Evolutionary conservation across 176 grass and related monocot genomes (phyloP), one percentile per base, ranked within the genome.

Genomic region (Pontederia crassipes): DNA sequence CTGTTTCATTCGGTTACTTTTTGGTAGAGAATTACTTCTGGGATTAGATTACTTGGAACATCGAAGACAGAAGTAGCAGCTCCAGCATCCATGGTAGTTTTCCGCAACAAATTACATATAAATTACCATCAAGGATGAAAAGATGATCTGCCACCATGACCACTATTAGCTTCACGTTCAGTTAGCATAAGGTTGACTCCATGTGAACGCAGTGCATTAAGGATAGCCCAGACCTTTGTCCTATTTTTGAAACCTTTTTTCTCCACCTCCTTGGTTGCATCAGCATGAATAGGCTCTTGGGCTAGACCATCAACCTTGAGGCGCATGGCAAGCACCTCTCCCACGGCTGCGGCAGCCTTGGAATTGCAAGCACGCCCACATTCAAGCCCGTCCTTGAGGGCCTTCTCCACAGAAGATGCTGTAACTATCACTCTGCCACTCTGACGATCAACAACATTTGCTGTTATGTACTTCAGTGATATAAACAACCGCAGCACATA

Each of bases 401-500:
- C 51, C 78, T 80, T 90, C 86, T 97, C 92, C 35, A 87, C 68
- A 7, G 92, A 85, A 28, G 92, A 97, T 1, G 86, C 92, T 11
- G 81, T 85, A 17, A 59, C 84, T 65, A 81, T 78, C 17, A 97
- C 77, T 26, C 75, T 75, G 8, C 92, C 87, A 73, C 69, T 77
- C 69, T 78, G 84, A 54, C 92, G 81, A 68, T 97, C 92, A 61
- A 85, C 77, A 62, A 97, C 81, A 62, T 97, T 97, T n/a, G 87
- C 92, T 45, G 92, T 88, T 35, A 97, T 82, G 76, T 85, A 82
- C 83, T 97, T 97, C 78, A 97, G 92, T 15, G 87, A 90, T 65
- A 97, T 97, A 83, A 97, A 97, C 17, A 96, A 83, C 4, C 92
- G 81, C 55, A 96, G 70, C 52, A 96, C 92, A 67, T 90, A 96